A percentile compares a stretch with the other conserved stretches of the same genome.
These are phyloP conservation scores for Starmerella apicola DNA, from an alignment of 805 yeast genomes.

Conservation along the genomic window DNA sequence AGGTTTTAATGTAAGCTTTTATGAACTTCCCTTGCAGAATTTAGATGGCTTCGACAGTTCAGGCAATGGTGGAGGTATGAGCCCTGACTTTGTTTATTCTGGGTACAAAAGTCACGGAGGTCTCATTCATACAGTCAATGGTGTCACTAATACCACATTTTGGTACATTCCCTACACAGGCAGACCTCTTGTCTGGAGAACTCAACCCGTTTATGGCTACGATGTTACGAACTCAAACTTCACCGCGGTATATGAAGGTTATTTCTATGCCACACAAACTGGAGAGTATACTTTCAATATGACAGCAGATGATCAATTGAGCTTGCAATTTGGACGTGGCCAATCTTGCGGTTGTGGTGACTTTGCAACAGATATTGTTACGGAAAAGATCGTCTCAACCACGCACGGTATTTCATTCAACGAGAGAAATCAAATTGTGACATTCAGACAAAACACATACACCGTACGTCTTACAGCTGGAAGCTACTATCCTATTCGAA, in stretches of 20 bases:
- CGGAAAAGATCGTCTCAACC: background rate
- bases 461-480: slow-evolving; percentile 1
- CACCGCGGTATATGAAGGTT: too few species aligned
- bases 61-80: background rate
- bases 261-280: too few species aligned
- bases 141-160: background rate
- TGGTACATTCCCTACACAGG: background rate
- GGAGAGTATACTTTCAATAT: too few species aligned
- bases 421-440: background rate
- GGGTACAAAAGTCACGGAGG: background rate
- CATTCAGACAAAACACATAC: background rate
- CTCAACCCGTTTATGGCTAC: background rate
- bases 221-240: background rate
- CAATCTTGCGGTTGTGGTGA: too few species aligned
- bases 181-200: background rate
- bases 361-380: background rate
- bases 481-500: slow-evolving; percentile 5
- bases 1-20: background rate
- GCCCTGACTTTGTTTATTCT: background rate
- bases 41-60: background rate
- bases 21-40: background rate
- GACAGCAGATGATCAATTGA: too few species aligned
- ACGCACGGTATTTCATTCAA: background rate
- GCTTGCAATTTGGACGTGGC: too few species aligned
- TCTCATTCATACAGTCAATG: background rate